Conservation (phyloP, 495 filamentous ascomycete genomes). For the Opeltia flavorubescens region DNA sequence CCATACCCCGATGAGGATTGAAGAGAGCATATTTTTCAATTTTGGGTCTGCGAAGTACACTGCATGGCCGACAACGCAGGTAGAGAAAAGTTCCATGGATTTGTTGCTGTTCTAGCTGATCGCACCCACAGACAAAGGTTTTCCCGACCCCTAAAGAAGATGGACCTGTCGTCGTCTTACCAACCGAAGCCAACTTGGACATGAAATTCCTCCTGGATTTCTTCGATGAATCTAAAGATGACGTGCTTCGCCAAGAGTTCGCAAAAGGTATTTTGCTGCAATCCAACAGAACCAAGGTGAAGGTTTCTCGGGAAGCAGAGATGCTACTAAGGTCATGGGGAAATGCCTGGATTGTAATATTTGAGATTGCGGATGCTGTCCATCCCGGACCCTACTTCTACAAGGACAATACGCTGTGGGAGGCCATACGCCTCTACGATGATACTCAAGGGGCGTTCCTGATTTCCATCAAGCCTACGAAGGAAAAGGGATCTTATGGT, state of each 20-base stretch:
- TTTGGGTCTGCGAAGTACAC: slow-evolving; percentile 1
- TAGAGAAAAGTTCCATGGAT: neutral
- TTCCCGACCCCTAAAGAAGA: neutral
- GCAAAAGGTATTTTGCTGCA: slow-evolving; percentile 1
- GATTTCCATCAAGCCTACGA: neutral
- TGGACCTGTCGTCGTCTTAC: neutral
- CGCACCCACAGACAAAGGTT: neutral
- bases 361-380: neutral
- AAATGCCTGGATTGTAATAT: neutral
- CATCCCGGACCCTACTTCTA: slow-evolving; percentile 2
- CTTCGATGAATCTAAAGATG: slow-evolving; percentile 2
- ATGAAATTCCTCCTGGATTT: slow-evolving; percentile 11
- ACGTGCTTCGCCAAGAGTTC: slow-evolving; percentile 1
- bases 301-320: neutral
- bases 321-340: slow-evolving; percentile 1
- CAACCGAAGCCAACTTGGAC: slow-evolving; percentile 4
- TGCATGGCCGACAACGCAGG: slow-evolving; percentile 1
- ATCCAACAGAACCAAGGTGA: neutral
- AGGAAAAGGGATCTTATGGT: neutral
- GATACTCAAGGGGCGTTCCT: slow-evolving; percentile 4
- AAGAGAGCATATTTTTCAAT: slow-evolving; percentile 1
- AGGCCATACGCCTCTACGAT: slow-evolving; percentile 1
- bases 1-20: no score
- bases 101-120: neutral
- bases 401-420: slow-evolving; percentile 2